Conservation (phyloP, 345 rosid species). For the Laguncularia racemosa region DNA sequence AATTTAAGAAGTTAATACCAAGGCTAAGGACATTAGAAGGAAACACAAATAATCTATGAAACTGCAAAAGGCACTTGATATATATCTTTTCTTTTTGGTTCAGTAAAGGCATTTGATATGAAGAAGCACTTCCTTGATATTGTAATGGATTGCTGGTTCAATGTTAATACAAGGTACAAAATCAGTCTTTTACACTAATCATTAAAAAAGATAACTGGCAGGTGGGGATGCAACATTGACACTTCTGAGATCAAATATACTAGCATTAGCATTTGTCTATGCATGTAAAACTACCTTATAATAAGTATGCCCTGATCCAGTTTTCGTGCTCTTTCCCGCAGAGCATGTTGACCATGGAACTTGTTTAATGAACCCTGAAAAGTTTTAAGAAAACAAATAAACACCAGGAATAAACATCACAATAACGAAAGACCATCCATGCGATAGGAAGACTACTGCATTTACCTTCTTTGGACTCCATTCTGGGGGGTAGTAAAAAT, state of each 20-base stretch:
- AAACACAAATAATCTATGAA: too few relatives aligned
- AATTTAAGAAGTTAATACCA: too few relatives aligned
- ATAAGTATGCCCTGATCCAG: conserved; percentile 86
- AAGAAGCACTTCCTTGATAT: too few relatives aligned
- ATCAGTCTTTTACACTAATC: too few relatives aligned
- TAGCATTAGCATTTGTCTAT: neutral
- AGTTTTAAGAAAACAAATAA: neutral
- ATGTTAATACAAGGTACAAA: too few relatives aligned
- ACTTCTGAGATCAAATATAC: neutral
- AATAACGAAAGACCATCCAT: neutral
- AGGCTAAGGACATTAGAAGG: too few relatives aligned
- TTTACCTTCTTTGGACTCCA: conserved; percentile 79
- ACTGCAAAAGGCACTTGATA: too few relatives aligned
- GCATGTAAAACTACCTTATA: conserved; percentile 48
- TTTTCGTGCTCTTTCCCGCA: conserved; percentile 88
- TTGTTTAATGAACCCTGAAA: conserved; percentile 84
- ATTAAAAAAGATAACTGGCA: too few relatives aligned
- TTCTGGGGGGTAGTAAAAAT: conserved; percentile 96
- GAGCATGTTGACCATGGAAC: conserved; percentile 96
- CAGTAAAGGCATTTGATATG: too few relatives aligned
- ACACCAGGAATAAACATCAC: neutral
- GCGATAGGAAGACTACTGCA: neutral
- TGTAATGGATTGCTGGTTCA: too few relatives aligned
- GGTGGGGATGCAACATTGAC: neutral
- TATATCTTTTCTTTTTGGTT: too few relatives aligned